Evolutionary conservation across 768 basidiomycete species (phyloP), one percentile per base, ranked within the genome.

Genomic region (Psilocybe azurescens): DNA sequence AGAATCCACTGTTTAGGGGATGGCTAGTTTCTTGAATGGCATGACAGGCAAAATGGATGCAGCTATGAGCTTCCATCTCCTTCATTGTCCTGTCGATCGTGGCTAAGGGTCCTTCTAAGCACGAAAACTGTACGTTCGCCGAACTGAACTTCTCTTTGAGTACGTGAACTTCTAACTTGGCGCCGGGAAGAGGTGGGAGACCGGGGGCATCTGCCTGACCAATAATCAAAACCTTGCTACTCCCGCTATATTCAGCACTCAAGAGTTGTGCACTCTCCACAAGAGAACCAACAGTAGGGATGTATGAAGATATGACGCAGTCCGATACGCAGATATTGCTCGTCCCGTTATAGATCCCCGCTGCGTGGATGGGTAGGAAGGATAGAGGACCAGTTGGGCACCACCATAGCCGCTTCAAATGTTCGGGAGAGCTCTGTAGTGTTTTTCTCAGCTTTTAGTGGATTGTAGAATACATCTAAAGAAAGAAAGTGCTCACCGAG

Each of bases 301-400:
- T 66, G 49, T 63, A 66, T 3, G 65, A 66, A 11, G 65, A 66
- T 1, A 66, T 51, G 16, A 46, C 62, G 28, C 60, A 66, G 58
- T 60, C 63, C 2, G 55, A 63, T 2, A 57, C 56, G 28, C 50
- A 58, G 13, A 60, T 59, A 3, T 38, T 5, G 13, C 28, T 24
- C 6, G 32, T n/a, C n/a, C 55, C 49, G 3, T 56, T 59, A 38
- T 63, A 66, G 3, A 50, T 29, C 20, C 62, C 65, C 6, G 65
- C 65, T 0, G 65, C 65, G 39, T 66, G 65, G 10, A 66, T 41
- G 9, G 65, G 65, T 14, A 66, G 28, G 41, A 66, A 63, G 8
- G 59, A 18, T 41, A 66, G 60, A 38, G 38, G 48, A 20, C 65
- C 65, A 6, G 65, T 66, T 39, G 62, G 65, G 53, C 62, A 66